Evolutionary conservation across 164 flowering plant genomes (phyloP).

Genomic region (Akebia trifoliata): DNA sequence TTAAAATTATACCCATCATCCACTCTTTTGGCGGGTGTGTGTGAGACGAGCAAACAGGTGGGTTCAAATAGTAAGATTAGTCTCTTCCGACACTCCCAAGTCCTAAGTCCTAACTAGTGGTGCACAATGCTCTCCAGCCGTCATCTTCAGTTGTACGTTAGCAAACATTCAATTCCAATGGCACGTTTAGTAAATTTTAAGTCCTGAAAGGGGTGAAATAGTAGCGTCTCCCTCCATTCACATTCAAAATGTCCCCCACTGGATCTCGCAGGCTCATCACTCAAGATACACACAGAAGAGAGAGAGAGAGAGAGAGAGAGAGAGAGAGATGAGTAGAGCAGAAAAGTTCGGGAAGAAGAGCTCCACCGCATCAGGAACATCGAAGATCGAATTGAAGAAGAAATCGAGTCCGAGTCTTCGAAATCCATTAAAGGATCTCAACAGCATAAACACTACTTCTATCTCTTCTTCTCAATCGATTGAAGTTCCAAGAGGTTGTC

Average conservation of each 20-base stretch:
- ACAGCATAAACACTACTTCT: constrained; percentile 13
- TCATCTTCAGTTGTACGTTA: too few relatives aligned
- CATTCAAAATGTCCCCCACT: constrained; percentile 1
- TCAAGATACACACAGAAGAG: not conserved
- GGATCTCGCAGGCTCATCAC: not conserved
- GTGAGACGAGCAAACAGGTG: too few relatives aligned
- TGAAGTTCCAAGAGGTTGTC: constrained; percentile 54
- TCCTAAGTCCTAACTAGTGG: too few relatives aligned
- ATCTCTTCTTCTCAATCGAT: constrained; percentile 30
- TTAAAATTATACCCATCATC: too few relatives aligned
- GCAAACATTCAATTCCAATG: too few relatives aligned
- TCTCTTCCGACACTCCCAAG: too few relatives aligned
- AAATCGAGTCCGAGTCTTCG: constrained; percentile 18
- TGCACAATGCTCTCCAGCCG: too few relatives aligned
- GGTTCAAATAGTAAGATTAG: too few relatives aligned
- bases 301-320: constrained; percentile 4
- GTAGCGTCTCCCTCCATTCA: not conserved
- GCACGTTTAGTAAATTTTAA: constrained; percentile 3
- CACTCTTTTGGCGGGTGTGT: too few relatives aligned
- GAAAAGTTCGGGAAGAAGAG: constrained; percentile 10
- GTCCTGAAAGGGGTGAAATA: not conserved
- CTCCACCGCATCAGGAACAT: constrained; percentile 4
- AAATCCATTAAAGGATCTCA: constrained; percentile 49
- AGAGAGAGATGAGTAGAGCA: constrained; percentile 9
- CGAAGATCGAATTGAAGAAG: constrained; percentile 6